Percentiles rank a stretch among this genome's conserved stretches.
Evolutionary conservation across 1,284 basidiomycete genomes (phyloP).

Genomic region (Leccinum angustisporum): DNA sequence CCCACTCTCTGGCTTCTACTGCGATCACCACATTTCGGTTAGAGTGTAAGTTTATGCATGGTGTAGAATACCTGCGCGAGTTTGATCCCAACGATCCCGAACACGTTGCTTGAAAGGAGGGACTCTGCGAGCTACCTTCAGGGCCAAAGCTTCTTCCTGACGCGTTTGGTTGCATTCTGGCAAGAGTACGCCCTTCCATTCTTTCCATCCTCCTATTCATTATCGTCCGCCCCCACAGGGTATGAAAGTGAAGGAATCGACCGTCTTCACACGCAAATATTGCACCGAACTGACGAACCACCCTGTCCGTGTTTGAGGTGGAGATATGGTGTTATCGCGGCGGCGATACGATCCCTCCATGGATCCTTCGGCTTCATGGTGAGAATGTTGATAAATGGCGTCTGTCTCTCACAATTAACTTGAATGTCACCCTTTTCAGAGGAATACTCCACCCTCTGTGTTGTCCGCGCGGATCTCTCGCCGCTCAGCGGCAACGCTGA

Average conservation of each 20-base stretch:
- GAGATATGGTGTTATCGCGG: conserved; percentile 80
- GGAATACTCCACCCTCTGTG: conserved; percentile 71
- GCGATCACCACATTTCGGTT: too few species aligned
- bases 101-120: too few species aligned
- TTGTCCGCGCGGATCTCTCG: conserved; percentile 73
- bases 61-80: too few species aligned
- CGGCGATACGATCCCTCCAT: conserved; percentile 62
- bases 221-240: conserved; percentile 39
- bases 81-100: too few species aligned
- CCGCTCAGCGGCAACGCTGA: conserved; percentile 66
- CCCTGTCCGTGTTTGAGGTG: conserved; percentile 75
- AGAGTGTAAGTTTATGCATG: too few species aligned
- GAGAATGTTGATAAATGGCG: conserved; percentile 8
- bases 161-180: conserved; percentile 76
- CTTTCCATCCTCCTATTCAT: conserved; percentile 5
- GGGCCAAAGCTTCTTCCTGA: conserved; percentile 72
- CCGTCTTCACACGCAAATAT: conserved; percentile 58
- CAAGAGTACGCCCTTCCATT: conserved; percentile 46
- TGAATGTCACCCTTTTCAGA: conserved; percentile 37
- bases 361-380: conserved; percentile 68
- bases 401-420: conserved; percentile 4
- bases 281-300: conserved; percentile 73
- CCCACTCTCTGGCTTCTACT: conserved; percentile 3
- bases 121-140: conserved; percentile 63
- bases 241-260: conserved; percentile 75